Percentiles rank a stretch among this genome's conserved stretches.
Conservation (phyloP, 129 eudicot genomes). For the Pseudognaphalium luteoalbum region DNA sequence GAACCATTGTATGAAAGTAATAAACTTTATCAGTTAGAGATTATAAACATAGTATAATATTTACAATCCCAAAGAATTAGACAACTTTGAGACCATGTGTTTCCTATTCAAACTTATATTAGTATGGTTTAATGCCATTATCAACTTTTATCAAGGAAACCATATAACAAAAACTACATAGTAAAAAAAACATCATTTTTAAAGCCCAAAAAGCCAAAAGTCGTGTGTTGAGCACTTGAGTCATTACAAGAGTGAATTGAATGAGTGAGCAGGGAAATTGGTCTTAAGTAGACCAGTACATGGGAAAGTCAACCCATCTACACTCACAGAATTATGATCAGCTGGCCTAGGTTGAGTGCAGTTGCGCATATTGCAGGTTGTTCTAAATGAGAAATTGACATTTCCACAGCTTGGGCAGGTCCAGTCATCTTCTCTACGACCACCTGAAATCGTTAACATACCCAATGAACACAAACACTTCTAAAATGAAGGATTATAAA, state of each 20-base stretch:
- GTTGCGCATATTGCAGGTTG: constrained; percentile 91
- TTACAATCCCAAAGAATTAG: neutral
- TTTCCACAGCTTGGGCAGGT: constrained; percentile 92
- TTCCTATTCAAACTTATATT: neutral
- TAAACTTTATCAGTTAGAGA: neutral
- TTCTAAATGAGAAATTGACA: constrained; percentile 84
- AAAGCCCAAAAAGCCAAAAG: neutral
- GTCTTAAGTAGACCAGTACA: neutral
- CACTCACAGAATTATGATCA: constrained; percentile 69
- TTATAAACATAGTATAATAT: neutral
- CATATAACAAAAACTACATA: too few relatives aligned
- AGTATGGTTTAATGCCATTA: neutral
- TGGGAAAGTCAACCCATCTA: neutral
- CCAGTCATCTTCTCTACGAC: constrained; percentile 95
- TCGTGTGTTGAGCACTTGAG: neutral
- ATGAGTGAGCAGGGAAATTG: neutral
- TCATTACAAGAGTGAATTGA: neutral
- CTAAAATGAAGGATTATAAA: neutral
- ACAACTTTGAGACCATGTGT: neutral
- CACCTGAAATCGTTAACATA: constrained; percentile 50
- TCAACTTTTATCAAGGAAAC: neutral
- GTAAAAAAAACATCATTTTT: neutral
- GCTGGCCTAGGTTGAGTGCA: constrained; percentile 94
- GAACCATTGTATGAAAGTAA: neutral
- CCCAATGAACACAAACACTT: neutral